These are phyloP conservation scores for Diaporthe vaccinii DNA, from an alignment of 2,329 filamentous ascomycete genomes.

Conservation along the genomic window DNA sequence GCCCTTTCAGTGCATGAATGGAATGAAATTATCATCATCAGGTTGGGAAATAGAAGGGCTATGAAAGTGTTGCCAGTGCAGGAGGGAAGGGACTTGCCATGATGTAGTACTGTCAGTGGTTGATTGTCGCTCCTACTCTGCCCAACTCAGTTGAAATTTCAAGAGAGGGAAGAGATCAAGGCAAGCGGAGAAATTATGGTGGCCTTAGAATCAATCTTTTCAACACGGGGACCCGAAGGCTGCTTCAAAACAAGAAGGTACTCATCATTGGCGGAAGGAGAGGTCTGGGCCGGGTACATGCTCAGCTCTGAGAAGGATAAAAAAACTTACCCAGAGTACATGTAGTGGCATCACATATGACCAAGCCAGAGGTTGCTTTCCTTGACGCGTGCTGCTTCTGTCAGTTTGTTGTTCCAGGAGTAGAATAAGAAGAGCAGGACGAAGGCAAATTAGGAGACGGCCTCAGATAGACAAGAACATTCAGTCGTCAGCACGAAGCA, in stretches of 20 bases:
- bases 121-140: background rate
- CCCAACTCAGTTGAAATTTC: background rate
- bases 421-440: background rate
- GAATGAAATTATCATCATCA: background rate
- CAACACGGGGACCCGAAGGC: background rate
- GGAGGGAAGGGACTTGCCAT: background rate
- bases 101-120: background rate
- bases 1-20: conserved; percentile 2
- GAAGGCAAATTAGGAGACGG: too few species aligned
- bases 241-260: background rate
- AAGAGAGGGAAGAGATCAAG: background rate
- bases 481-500: background rate
- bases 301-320: background rate
- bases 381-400: background rate
- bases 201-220: background rate
- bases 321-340: background rate
- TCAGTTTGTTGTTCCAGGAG: background rate
- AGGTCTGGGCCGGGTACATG: background rate
- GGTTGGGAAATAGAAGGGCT: background rate
- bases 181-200: rapidly evolving
- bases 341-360: background rate
- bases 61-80: background rate
- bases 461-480: background rate
- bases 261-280: background rate
- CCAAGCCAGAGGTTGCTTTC: background rate